These are phyloP conservation scores for Penicillium lagena DNA, from an alignment of 495 filamentous ascomycete genomes.

Conservation along the genomic window DNA sequence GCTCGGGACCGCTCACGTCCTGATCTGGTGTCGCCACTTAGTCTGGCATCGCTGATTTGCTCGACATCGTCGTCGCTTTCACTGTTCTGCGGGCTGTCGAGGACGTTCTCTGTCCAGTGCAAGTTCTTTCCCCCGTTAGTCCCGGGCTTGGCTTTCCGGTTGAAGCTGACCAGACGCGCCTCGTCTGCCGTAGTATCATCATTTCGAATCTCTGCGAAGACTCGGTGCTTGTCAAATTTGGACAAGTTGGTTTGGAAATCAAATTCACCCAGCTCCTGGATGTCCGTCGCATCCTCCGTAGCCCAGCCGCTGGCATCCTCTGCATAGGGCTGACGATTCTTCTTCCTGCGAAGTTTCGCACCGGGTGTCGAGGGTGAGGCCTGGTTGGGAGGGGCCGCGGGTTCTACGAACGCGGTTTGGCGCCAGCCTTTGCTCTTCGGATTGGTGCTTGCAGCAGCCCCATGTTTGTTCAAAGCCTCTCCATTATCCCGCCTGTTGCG, in stretches of 20 bases:
- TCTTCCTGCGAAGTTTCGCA: conserved; percentile 46
- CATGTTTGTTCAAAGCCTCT: conserved; percentile 21
- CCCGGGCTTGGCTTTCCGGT: conserved; percentile 68
- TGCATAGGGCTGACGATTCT: conserved; percentile 43
- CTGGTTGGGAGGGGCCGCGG: conserved; percentile 18
- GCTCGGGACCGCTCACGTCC: conserved; percentile 47
- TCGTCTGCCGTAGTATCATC: conserved; percentile 85
- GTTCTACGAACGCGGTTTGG: conserved; percentile 71
- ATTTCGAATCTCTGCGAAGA: conserved; percentile 83
- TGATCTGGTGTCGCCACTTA: conserved; percentile 49
- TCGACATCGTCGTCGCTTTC: conserved; percentile 61
- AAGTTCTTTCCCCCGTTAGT: conserved; percentile 85
- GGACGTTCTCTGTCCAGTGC: conserved; percentile 86
- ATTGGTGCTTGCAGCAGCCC: conserved; percentile 30
- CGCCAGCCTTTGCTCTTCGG: conserved; percentile 68
- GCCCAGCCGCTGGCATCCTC: conserved; percentile 84
- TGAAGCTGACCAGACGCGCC: conserved; percentile 82
- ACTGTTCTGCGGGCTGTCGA: conserved; percentile 62
- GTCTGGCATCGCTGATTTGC: conserved; percentile 48
- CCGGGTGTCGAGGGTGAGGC: conserved; percentile 19
- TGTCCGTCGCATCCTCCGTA: conserved; percentile 92
- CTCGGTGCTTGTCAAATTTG: conserved; percentile 85
- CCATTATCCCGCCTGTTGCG: conserved; percentile 29
- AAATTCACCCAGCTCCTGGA: conserved; percentile 92
- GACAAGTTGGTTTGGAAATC: conserved; percentile 83